Evolutionary conservation across 495 filamentous ascomycete genomes (phyloP).

Genomic region (Neurospora sp.): DNA sequence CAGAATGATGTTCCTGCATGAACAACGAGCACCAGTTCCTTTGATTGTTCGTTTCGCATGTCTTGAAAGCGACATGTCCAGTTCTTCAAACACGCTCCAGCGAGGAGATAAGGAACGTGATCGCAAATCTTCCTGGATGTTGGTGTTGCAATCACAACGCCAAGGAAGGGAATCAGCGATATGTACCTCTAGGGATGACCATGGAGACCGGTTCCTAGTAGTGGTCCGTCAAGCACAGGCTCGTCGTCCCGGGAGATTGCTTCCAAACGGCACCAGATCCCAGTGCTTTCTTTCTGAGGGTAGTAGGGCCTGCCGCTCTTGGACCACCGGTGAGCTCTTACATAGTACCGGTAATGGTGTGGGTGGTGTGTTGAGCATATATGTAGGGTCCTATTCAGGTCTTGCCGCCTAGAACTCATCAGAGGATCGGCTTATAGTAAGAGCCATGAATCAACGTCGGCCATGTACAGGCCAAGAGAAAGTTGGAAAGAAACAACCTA

Average conservation of each 20-base stretch:
- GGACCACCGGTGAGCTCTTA: not conserved
- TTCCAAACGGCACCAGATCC: not conserved
- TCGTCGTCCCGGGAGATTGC: not conserved
- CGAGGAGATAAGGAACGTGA: not conserved
- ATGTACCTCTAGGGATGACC: not conserved
- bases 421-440: not conserved
- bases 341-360: not conserved
- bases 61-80: not conserved
- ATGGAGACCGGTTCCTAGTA: not conserved
- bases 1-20: not conserved
- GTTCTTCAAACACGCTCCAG: not conserved
- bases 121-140: not conserved
- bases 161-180: not conserved
- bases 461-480: not conserved
- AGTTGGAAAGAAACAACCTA: not conserved
- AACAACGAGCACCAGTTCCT: not conserved
- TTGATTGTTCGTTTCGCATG: not conserved
- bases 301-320: not conserved
- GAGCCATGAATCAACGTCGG: not conserved
- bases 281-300: not conserved
- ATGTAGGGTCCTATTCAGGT: not conserved
- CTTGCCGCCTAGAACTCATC: not conserved
- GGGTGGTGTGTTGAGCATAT: not conserved
- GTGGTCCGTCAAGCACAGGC: not conserved
- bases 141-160: not conserved